Evolutionary conservation across 2,329 filamentous ascomycete genomes (phyloP).

Genomic region (Nigrospora osmanthi): DNA sequence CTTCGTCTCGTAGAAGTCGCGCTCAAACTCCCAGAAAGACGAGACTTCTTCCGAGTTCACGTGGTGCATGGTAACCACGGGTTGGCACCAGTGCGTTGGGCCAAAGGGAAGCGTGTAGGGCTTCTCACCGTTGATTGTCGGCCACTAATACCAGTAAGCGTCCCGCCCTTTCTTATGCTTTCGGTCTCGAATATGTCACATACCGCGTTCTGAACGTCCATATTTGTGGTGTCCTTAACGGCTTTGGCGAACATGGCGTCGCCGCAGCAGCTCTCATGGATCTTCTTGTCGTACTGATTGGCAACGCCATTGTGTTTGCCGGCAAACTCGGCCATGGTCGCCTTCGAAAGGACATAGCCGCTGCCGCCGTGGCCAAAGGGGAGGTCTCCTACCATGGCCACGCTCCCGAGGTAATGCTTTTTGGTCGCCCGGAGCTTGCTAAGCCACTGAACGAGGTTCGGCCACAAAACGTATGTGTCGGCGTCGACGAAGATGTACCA

Average conservation of each 20-base stretch:
- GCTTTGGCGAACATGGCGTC: constrained; percentile 41
- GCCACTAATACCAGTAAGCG: constrained; percentile 27
- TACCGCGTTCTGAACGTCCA: constrained; percentile 33
- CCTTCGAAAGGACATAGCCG: constrained; percentile 44
- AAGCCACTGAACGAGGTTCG: constrained; percentile 42
- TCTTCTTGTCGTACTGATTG: constrained; percentile 34
- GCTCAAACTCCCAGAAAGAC: constrained; percentile 43
- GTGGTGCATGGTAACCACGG: constrained; percentile 49
- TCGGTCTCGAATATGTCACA: constrained; percentile 15
- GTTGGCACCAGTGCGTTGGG: constrained; percentile 44
- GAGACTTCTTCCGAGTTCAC: constrained; percentile 41
- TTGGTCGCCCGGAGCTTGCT: constrained; percentile 30
- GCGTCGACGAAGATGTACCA: constrained; percentile 56
- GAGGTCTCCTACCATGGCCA: constrained; percentile 30
- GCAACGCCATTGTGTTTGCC: constrained; percentile 33
- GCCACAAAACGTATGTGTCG: constrained; percentile 49
- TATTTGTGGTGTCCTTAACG: constrained; percentile 33
- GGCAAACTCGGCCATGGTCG: constrained; percentile 39
- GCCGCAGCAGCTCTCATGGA: constrained; percentile 38
- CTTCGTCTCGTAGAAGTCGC: constrained; percentile 21
- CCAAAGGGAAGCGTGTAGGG: constrained; percentile 40
- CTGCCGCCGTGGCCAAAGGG: constrained; percentile 49
- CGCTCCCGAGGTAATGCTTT: constrained; percentile 42
- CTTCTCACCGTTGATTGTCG: constrained; percentile 49
- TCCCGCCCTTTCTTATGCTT: constrained; percentile 4